Evolutionary conservation across 1,139 yeast species (phyloP), one percentile per base, ranked within the genome.

Genomic region (Zygosaccharomyces pseudobailii): DNA sequence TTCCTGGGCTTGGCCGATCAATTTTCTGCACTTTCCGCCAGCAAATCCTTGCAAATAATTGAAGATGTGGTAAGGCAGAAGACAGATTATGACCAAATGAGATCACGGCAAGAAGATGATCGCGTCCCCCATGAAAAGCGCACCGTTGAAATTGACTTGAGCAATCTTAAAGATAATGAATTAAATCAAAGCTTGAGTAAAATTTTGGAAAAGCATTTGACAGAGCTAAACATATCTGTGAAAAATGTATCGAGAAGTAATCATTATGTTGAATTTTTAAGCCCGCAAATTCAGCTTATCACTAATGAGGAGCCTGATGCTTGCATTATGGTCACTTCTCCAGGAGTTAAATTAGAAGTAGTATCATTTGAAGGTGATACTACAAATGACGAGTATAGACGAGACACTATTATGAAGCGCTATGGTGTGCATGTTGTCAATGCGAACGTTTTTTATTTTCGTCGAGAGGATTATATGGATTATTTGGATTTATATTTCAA

Each of bases 261-360:
- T 44, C 87, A 80, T 59, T 66, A 82, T 53, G 73, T 90, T 40
- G 87, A 87, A 50, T 74, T 90, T 33, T 72, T 87, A 9, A 78
- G 90, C 1, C 97, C 98, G 0, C 97, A 92, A 62, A 79, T 92
- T 43, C 95, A 90, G 62, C 66, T 90, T 21, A 82, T 84, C 51
- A 76, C 87, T 44, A 83, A 81, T 23, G 78, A 78, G 45, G 78
- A 79, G 40, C 79, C 82, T 0, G 78, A 79, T 42, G 74, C 84
- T 2, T 80, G 87, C 46, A 75, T 88, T n/a, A 65, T 88, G 46
- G 70, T 88, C 7, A 76, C 88, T 1, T 78, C 95, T 0, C 83
- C 83, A 51, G 84, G 80, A 54, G 76, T 92, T 50, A 92, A 87
- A 55, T 60, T 84, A 55, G 78, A 87, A 53, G 76, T 83, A 6